phyloP scores from a whole-genome alignment of 2,329 filamentous ascomycete species.

The Cadophora sp. region DNA sequence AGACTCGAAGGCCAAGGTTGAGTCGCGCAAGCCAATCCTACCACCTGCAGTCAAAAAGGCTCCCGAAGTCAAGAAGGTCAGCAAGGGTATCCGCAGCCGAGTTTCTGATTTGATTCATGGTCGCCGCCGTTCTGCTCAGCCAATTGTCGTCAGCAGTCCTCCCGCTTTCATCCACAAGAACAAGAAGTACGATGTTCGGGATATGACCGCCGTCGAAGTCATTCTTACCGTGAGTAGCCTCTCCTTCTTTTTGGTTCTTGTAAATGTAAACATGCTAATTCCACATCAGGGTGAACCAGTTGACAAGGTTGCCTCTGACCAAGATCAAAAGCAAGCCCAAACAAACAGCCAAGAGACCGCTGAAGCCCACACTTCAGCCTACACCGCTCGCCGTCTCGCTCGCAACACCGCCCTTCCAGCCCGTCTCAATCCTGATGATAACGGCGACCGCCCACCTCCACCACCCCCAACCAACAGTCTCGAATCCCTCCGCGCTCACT shows the following conservation, averaged over 20 bases:
- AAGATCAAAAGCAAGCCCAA: background rate
- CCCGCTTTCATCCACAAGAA: background rate
- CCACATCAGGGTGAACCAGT: background rate
- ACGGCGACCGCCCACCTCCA: background rate
- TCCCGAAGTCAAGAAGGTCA: conserved; percentile 14
- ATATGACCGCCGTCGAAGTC: background rate
- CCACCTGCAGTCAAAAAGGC: conserved; percentile 1
- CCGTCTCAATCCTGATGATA: background rate
- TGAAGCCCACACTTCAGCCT: background rate
- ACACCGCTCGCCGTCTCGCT: background rate
- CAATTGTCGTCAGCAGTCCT: background rate
- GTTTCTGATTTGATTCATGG: conserved; percentile 18
- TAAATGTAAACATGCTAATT: background rate
- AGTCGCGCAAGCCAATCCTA: background rate
- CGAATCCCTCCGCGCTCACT: background rate
- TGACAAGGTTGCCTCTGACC: conserved; percentile 2
- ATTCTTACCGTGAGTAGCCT: background rate
- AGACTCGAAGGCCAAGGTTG: conserved; percentile 12
- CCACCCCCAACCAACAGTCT: background rate
- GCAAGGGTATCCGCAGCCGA: conserved; percentile 17
- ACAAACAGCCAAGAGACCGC: background rate
- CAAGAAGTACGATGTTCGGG: background rate
- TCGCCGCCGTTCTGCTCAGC: conserved; percentile 14
- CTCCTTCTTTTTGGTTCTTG: background rate
- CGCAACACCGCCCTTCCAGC: background rate